Evolutionary conservation across 2,329 filamentous ascomycete genomes (phyloP).

Genomic region (Emergomyces pasteurianus): DNA sequence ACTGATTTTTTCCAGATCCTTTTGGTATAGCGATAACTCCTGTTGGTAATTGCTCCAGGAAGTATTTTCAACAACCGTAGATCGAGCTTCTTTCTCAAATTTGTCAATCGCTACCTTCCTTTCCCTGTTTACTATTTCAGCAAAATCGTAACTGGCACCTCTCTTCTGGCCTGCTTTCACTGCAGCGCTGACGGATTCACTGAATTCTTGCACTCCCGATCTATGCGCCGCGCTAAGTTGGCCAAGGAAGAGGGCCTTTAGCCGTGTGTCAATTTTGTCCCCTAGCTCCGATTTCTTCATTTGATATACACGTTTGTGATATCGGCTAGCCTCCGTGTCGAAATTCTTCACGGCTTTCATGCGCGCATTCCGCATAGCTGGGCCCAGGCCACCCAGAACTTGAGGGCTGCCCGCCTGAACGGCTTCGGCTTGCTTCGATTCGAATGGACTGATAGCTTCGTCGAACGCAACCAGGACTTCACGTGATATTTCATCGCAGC

Average conservation of each 20-base stretch:
- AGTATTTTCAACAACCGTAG: slow-evolving; percentile 64
- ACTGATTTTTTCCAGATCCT: slow-evolving; percentile 84
- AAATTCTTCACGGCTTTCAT: slow-evolving; percentile 69
- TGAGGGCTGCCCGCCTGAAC: slow-evolving; percentile 58
- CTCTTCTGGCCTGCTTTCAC: slow-evolving; percentile 92
- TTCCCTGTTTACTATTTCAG: slow-evolving; percentile 76
- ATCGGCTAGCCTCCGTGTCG: slow-evolving; percentile 78
- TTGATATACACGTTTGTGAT: slow-evolving; percentile 90
- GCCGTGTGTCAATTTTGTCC: slow-evolving; percentile 70
- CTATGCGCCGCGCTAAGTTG: slow-evolving; percentile 86
- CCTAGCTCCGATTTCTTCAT: slow-evolving; percentile 78
- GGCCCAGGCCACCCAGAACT: slow-evolving; percentile 64
- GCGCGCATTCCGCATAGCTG: slow-evolving; percentile 59
- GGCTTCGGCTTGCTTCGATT: slow-evolving; percentile 71
- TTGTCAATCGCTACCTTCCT: slow-evolving; percentile 62
- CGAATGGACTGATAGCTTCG: slow-evolving; percentile 64
- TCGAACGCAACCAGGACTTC: slow-evolving; percentile 83
- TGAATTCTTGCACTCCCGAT: slow-evolving; percentile 70
- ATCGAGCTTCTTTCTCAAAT: slow-evolving; percentile 65
- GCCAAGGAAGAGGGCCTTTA: slow-evolving; percentile 80
- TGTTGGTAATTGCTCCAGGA: slow-evolving; percentile 79
- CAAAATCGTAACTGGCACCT: slow-evolving; percentile 83
- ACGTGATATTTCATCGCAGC: slow-evolving; percentile 90
- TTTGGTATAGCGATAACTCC: slow-evolving; percentile 68
- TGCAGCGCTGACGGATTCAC: slow-evolving; percentile 69